These are phyloP conservation scores for Saturnispora galanensis DNA, from an alignment of 805 yeast species.

Conservation along the genomic window DNA sequence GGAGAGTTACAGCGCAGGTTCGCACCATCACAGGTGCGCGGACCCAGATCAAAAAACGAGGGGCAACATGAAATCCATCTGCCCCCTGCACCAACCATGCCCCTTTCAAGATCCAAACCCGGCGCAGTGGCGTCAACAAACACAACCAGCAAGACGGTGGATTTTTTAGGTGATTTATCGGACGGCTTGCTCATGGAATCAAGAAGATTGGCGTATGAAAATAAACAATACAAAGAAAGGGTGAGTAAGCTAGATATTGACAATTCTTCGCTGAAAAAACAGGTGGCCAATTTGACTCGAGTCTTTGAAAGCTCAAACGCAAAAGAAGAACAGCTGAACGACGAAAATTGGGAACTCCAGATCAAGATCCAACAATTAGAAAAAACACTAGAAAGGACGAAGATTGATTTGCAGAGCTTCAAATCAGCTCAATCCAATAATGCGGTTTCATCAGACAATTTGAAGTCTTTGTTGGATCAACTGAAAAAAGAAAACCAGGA, in stretches of 20 bases:
- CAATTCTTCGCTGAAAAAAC: conserved; percentile 28
- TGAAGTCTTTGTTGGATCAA: conserved; percentile 42
- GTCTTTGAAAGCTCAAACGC: conserved; percentile 26
- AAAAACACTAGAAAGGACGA: conserved; percentile 33
- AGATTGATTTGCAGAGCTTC: conserved; percentile 33
- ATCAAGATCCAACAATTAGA: conserved; percentile 32
- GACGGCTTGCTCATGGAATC: conserved; percentile 64
- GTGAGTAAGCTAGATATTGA: conserved; percentile 36
- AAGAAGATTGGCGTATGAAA: conserved; percentile 58
- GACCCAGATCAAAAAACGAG: conserved; percentile 3
- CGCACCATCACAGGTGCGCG: conserved; percentile 4
- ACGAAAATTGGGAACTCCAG: conserved; percentile 64
- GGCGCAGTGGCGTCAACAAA: neutral
- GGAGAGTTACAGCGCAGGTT: conserved; percentile 32
- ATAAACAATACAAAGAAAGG: conserved; percentile 36
- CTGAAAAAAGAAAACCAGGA: conserved; percentile 30
- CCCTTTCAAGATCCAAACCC: conserved; percentile 2
- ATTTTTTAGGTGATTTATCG: conserved; percentile 64
- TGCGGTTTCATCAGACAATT: conserved; percentile 21
- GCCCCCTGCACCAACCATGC: conserved; percentile 13
- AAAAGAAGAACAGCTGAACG: conserved; percentile 43
- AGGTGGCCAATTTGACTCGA: conserved; percentile 27
- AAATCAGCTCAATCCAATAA: conserved; percentile 25
- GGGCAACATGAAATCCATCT: conserved; percentile 14
- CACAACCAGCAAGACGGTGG: conserved; percentile 46